Base-by-base conservation (phyloP, 768 basidiomycete genomes). In the Hypholoma fasciculare region DNA sequence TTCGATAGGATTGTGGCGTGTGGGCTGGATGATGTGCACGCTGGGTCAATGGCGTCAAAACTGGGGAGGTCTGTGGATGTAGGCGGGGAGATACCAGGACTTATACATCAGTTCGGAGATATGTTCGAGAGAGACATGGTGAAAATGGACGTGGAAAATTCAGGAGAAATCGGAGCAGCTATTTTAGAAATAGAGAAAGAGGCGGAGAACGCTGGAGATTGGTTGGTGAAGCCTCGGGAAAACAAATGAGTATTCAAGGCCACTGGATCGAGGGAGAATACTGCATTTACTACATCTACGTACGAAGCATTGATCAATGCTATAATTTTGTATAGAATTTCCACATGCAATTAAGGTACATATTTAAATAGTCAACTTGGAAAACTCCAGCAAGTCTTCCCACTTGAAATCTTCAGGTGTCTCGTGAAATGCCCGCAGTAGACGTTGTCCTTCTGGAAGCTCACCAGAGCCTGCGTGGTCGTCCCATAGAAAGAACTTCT, bases 1-100 rank as follows among this genome's bases (percentile, higher is more conserved):
- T 98, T 99, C 68, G 79, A 90, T 65, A 77, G 83, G 56, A 82
- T 98, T 51, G 85, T 96, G 4, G 97, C 96, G 2, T 99, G 97
- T 71, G 97, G 97, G 3, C 76, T 98, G 49, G 81, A 79, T 9
- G 89, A 92, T 58, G 94, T 98, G 40, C 83, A 77, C 54, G 93
- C 95, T 0, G 88, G 86, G 0, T 89, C 83, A 53, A 80, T 92
- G 50, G 82, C 80, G 58, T 68, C 70, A 43, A 82, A 78, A 20
- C 71, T 69, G n/a, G 73, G 72, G 13, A 68, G 72, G 52, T 50
- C 66, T 17, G 60, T 83, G 13, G 64, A 71, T 17, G 75, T 90
- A 7, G 71, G 73, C 49, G 77, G 73, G 4, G 86, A 89, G 66
- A 77, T 88, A 34, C 70, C 74, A 7, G 82, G 75, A 17, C 60